A percentile compares a stretch with the other conserved stretches of the same genome.
Evolutionary conservation across 352 stramenopile species (phyloP).

Genomic region (Phytophthora macrochlamydospora): DNA sequence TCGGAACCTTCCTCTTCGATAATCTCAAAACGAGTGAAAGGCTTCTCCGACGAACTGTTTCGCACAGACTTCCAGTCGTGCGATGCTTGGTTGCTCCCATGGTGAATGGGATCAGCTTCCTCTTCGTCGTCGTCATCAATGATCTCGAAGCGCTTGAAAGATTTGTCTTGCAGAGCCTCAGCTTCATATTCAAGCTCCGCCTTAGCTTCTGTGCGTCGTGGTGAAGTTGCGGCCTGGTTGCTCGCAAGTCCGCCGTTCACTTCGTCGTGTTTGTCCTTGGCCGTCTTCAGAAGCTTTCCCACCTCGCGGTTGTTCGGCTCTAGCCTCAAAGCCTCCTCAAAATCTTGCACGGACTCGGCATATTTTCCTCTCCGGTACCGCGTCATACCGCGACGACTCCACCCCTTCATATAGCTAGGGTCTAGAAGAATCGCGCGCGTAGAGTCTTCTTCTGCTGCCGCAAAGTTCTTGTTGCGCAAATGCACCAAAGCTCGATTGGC

Average conservation of each 20-base stretch:
- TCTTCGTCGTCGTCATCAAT: conserved; percentile 48
- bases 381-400: conserved; percentile 86
- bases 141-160: conserved; percentile 77
- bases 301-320: conserved; percentile 79
- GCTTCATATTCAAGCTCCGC: not conserved
- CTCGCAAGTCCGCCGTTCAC: conserved; percentile 49
- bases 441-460: conserved; percentile 88
- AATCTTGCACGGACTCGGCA: conserved; percentile 80
- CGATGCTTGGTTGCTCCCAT: conserved; percentile 18
- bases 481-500: conserved; percentile 88
- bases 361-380: conserved; percentile 89
- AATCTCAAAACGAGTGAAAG: conserved; percentile 72
- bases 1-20: conserved; percentile 48
- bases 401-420: conserved; percentile 87
- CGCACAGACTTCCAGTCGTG: conserved; percentile 7
- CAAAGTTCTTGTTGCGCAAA: conserved; percentile 84
- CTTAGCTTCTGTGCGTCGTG: not conserved
- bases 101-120: not conserved
- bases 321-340: conserved; percentile 65
- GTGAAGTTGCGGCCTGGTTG: conserved; percentile 29
- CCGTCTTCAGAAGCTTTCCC: conserved; percentile 80
- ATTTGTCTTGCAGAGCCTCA: conserved; percentile 15
- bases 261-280: conserved; percentile 70
- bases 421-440: conserved; percentile 78
- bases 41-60: conserved; percentile 18